These are phyloP conservation scores for Diplodia corticola DNA, from an alignment of 2,329 filamentous ascomycete genomes.

Conservation along the genomic window DNA sequence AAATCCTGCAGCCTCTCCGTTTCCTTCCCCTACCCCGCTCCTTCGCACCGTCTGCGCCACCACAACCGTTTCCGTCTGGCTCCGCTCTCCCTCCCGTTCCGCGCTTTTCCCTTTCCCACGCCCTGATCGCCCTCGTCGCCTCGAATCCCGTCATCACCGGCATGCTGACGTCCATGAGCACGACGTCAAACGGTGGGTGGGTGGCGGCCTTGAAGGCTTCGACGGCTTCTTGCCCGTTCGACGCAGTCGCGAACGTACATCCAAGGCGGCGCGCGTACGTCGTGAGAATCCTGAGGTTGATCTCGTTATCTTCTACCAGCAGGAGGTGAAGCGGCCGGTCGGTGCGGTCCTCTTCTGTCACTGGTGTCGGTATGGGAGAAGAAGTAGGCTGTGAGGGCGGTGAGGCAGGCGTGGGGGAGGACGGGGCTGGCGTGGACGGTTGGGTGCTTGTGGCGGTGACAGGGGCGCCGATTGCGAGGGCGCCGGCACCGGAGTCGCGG, in stretches of 20 bases:
- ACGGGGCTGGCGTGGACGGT: not conserved
- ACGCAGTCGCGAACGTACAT: constrained; percentile 32
- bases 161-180: constrained; percentile 53
- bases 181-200: constrained; percentile 32
- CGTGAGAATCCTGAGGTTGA: constrained; percentile 59
- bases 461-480: not conserved
- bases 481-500: not conserved
- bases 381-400: not conserved
- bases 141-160: constrained; percentile 49
- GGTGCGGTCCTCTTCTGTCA: not conserved
- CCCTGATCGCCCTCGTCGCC: constrained; percentile 47
- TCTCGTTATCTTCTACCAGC: constrained; percentile 24
- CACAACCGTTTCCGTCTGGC: not conserved
- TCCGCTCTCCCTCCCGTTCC: not conserved
- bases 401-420: not conserved
- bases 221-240: constrained; percentile 47
- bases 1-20: constrained; percentile 35
- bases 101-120: constrained; percentile 29
- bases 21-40: constrained; percentile 14
- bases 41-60: not conserved
- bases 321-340: constrained; percentile 10
- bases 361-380: not conserved
- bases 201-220: constrained; percentile 31
- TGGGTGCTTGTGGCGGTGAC: not conserved
- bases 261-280: constrained; percentile 25